These are phyloP conservation scores for Rhodofomes roseus DNA, from an alignment of 1,284 basidiomycete species.

Conservation along the genomic window DNA sequence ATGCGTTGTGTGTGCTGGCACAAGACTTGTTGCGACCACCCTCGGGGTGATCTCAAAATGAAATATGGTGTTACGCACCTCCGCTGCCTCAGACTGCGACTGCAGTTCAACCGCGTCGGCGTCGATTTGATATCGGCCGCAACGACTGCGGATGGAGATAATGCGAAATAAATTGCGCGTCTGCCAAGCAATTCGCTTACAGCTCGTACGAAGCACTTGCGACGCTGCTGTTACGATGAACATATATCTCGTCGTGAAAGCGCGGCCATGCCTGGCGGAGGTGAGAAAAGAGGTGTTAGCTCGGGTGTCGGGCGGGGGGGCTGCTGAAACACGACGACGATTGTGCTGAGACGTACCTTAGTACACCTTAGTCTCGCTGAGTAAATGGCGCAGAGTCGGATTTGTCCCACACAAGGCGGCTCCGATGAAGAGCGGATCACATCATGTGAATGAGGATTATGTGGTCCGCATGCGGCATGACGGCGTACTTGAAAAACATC, in stretches of 20 bases:
- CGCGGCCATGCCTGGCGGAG: too few species aligned
- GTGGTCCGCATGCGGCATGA: neutral
- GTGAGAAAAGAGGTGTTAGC: too few species aligned
- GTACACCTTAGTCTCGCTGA: neutral
- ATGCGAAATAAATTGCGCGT: neutral
- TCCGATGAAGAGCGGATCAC: constrained; percentile 4
- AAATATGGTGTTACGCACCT: neutral
- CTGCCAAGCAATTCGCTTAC: neutral
- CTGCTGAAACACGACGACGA: neutral
- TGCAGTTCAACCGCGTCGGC: neutral
- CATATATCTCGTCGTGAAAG: too few species aligned
- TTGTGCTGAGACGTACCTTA: neutral
- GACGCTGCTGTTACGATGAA: neutral
- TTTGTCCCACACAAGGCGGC: neutral
- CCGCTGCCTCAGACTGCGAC: neutral
- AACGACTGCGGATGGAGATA: neutral
- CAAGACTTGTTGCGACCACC: neutral
- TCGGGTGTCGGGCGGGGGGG: neutral
- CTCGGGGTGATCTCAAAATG: neutral
- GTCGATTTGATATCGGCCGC: neutral
- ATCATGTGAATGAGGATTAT: neutral
- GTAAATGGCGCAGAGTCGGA: neutral
- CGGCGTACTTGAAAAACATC: neutral
- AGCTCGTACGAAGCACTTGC: neutral
- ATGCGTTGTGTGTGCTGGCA: neutral